A percentile compares a stretch with the other conserved stretches of the same genome.
Evolutionary conservation across 345 rosid genomes (phyloP).

Genomic region (Isatis tinctoria): DNA sequence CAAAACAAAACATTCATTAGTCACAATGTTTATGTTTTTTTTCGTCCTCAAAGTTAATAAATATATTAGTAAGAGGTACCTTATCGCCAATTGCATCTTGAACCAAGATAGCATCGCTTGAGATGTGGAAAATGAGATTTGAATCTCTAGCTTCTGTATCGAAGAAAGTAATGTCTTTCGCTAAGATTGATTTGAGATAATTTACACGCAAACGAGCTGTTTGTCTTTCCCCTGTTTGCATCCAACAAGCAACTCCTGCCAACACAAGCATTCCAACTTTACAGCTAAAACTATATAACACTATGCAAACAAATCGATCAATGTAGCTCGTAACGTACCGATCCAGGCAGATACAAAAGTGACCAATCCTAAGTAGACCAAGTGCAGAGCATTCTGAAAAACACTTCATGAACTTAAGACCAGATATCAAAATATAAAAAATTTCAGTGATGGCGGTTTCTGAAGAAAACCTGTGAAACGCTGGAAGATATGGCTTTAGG

Average conservation of each 20-base stretch:
- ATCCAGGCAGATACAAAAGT: constrained; percentile 65
- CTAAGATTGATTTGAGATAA: constrained; percentile 63
- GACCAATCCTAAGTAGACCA: constrained; percentile 60
- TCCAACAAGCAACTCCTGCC: constrained; percentile 52
- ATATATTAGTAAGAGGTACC: constrained; percentile 34
- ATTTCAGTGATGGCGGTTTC: background rate
- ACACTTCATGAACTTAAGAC: background rate
- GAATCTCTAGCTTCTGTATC: constrained; percentile 74
- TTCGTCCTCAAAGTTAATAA: background rate
- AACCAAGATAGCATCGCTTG: constrained; percentile 78
- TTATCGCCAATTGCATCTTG: constrained; percentile 93
- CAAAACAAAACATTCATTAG: background rate
- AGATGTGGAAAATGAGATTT: constrained; percentile 59
- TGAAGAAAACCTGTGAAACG: constrained; percentile 50
- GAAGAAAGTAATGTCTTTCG: constrained; percentile 58
- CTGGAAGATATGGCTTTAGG: constrained; percentile 48
- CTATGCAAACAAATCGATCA: background rate
- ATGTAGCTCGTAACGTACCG: constrained; percentile 37
- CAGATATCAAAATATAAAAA: background rate
- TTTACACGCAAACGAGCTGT: constrained; percentile 59
- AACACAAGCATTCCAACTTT: background rate
- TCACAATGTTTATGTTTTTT: background rate
- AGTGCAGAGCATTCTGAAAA: constrained; percentile 59
- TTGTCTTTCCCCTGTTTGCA: constrained; percentile 90
- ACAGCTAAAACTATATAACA: background rate